These are phyloP conservation scores for Neoarthrinium moseri DNA, from an alignment of 2,329 filamentous ascomycete genomes.

Conservation along the genomic window DNA sequence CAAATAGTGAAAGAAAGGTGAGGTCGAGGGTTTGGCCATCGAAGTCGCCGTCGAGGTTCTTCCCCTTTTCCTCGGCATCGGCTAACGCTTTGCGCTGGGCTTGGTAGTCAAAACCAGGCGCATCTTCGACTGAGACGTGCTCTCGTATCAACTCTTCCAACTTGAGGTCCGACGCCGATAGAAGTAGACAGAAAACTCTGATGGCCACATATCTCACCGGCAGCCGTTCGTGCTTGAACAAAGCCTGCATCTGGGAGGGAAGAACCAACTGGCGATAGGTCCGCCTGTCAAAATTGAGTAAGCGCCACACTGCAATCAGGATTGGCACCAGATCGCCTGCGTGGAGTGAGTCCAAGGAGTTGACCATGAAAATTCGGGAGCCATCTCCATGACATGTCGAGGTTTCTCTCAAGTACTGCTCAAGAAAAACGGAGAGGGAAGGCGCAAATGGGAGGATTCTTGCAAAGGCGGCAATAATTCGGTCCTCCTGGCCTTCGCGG, in stretches of 20 bases:
- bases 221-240: slow-evolving; percentile 61
- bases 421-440: slow-evolving; percentile 72
- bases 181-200: slow-evolving; percentile 74
- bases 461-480: slow-evolving; percentile 70
- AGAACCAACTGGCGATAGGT: slow-evolving; percentile 66
- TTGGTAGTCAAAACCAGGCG: not conserved
- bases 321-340: slow-evolving; percentile 29
- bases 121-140: slow-evolving; percentile 57
- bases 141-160: slow-evolving; percentile 68
- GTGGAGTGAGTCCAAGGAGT: slow-evolving; percentile 22
- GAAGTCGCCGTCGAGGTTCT: slow-evolving; percentile 59
- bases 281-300: slow-evolving; percentile 73
- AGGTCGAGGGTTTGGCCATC: slow-evolving; percentile 79
- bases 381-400: slow-evolving; percentile 17
- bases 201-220: slow-evolving; percentile 78
- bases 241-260: slow-evolving; percentile 63
- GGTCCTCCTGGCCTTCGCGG: slow-evolving; percentile 34
- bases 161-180: slow-evolving; percentile 77
- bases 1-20: slow-evolving; percentile 63
- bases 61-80: slow-evolving; percentile 2
- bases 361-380: slow-evolving; percentile 21
- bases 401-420: slow-evolving; percentile 38
- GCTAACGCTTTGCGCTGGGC: not conserved
- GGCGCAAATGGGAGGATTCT: slow-evolving; percentile 80
- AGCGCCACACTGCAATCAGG: slow-evolving; percentile 72